Percentiles rank a stretch among this genome's conserved stretches.
Conservation (phyloP, 768 basidiomycete species). For the Mycena albidolilacea region DNA sequence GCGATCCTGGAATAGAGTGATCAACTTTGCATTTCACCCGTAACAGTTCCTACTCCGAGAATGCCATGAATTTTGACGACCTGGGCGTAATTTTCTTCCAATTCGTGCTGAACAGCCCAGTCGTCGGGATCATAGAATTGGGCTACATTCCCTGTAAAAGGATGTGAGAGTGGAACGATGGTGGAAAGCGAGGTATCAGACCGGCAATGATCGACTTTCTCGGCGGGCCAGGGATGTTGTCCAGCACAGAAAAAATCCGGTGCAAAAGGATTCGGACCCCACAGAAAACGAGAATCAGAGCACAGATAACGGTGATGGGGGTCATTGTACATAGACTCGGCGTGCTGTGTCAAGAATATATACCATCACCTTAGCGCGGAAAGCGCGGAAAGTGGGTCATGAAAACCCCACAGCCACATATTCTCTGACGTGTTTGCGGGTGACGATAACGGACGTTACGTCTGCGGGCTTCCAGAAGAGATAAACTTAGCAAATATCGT, state of each 20-base stretch:
- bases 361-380: no score
- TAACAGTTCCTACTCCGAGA: background rate
- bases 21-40: background rate
- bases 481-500: no score
- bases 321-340: no score
- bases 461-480: no score
- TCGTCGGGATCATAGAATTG: constrained; percentile 12
- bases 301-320: background rate
- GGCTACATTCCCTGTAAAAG: background rate
- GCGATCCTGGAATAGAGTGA: no score
- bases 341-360: no score
- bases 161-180: no score
- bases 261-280: background rate
- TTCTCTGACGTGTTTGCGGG: no score
- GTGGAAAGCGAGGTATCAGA: background rate
- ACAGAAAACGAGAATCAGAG: no score
- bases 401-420: no score
- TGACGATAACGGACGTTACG: no score
- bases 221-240: constrained; percentile 12
- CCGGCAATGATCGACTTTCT: background rate
- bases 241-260: background rate
- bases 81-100: constrained; percentile 6
- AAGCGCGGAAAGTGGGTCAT: no score
- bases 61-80: constrained; percentile 14
- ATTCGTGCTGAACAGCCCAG: background rate